These are phyloP conservation scores for Boletus barrowsii DNA, from an alignment of 768 basidiomycete genomes.

Conservation along the genomic window DNA sequence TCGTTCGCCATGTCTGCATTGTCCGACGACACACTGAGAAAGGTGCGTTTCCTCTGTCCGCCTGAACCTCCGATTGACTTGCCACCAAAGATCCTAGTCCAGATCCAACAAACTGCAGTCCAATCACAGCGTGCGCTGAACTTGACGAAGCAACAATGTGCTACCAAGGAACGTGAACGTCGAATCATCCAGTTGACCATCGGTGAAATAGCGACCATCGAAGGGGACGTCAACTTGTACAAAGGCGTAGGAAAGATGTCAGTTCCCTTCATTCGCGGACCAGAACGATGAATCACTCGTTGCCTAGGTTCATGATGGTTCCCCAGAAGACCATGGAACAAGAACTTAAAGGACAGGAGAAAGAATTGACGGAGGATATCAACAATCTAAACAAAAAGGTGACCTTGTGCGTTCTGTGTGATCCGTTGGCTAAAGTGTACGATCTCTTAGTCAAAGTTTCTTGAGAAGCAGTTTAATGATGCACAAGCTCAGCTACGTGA, in stretches of 20 bases:
- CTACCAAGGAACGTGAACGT: slow-evolving; percentile 83
- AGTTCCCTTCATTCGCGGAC: slow-evolving; percentile 1
- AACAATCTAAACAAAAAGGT: slow-evolving; percentile 85
- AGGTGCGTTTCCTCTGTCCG: slow-evolving; percentile 41
- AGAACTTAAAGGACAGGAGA: slow-evolving; percentile 73
- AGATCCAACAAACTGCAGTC: slow-evolving; percentile 89
- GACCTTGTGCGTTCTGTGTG: neutral
- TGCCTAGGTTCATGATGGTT: slow-evolving; percentile 82
- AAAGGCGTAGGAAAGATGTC: slow-evolving; percentile 97
- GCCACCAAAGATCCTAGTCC: slow-evolving; percentile 70
- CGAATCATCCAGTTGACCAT: slow-evolving; percentile 88
- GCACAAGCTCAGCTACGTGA: slow-evolving; percentile 84
- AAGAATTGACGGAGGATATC: slow-evolving; percentile 81
- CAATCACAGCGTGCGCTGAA: slow-evolving; percentile 79
- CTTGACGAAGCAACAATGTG: slow-evolving; percentile 69
- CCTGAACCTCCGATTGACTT: slow-evolving; percentile 15
- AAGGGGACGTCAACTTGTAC: slow-evolving; percentile 78
- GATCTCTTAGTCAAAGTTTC: slow-evolving; percentile 69
- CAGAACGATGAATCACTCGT: neutral
- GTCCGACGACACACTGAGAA: slow-evolving; percentile 79
- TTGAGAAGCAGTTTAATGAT: slow-evolving; percentile 92
- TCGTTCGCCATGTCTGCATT: slow-evolving; percentile 47
- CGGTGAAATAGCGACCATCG: slow-evolving; percentile 70
- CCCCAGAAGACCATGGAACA: slow-evolving; percentile 77
- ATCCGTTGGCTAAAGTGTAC: neutral